Base-by-base conservation (phyloP, 331 rosid genomes). In the Phaseolus coccineus region DNA sequence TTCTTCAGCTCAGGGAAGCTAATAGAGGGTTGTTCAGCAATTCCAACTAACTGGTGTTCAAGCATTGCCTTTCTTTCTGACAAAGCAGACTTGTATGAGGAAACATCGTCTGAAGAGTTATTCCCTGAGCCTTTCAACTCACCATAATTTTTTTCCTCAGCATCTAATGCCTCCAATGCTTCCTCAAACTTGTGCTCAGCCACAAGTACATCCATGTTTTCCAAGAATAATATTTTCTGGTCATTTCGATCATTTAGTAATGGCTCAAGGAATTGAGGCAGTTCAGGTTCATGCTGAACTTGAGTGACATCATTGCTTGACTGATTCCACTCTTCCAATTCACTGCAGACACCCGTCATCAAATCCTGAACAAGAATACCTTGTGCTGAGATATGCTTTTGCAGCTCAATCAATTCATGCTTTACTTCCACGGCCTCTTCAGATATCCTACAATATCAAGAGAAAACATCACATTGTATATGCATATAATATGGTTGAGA, bases 381-480 rank as follows among this genome's bases (percentile, higher is more conserved):
- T 80, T 93, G 99, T 52, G 94, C 83, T 48, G 96, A 93, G 70
- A 89, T 89, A 86, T 93, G 97, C 87, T 96, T 93, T 82, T 58
- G 93, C 80, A 96, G 86, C 89, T 96, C 99, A 79, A 89, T 86
- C 84, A 93, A 82, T 76, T 93, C 97, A 86, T 93, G 98, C 71
- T 96, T 88, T 85, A 92, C 94, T 87, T 96, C 97, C 79, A 89
- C 94, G 22, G 98, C 96, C 87, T 96, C 99, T 81, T 93, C 99
- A 84, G 97, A 91, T 84, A 96, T 91, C 91, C 99, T 96, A 79
- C 74, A 89, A 58, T 65, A 75, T 24, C 52, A 67, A 64, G 37
- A 82, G 69, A 42, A 68, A 39, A 64, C 52, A 61, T 62, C 19
- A 57, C 75, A 59, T 52, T 55, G 35, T 55, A 22, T 40, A 64